Conservation (phyloP, 768 basidiomycete species). For the Tulasnella sp. region DNA sequence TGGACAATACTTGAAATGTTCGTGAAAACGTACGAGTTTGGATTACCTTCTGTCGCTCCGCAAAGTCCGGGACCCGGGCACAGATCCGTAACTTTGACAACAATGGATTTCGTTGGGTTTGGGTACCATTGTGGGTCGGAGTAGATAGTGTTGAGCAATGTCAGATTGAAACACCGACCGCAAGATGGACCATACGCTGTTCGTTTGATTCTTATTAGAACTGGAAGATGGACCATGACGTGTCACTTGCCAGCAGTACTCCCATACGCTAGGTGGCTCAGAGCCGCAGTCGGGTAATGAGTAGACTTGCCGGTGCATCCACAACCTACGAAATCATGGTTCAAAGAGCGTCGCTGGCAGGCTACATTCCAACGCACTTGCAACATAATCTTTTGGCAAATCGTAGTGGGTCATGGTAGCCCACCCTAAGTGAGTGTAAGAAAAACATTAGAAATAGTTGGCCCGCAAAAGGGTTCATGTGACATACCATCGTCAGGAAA, state of each 20-base stretch:
- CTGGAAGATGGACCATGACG: not conserved
- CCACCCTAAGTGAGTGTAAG: slow-evolving; percentile 42
- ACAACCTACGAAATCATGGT: slow-evolving; percentile 44
- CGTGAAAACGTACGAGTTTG: slow-evolving; percentile 55
- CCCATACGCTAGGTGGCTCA: slow-evolving; percentile 76
- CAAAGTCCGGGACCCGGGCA: slow-evolving; percentile 79
- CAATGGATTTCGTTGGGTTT: slow-evolving; percentile 11
- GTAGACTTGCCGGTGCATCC: slow-evolving; percentile 66
- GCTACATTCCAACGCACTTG: slow-evolving; percentile 36
- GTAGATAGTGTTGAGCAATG: slow-evolving; percentile 63
- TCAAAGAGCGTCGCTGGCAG: not conserved
- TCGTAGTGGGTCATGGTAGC: slow-evolving; percentile 79
- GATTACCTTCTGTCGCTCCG: slow-evolving; percentile 55
- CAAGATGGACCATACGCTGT: slow-evolving; percentile 48
- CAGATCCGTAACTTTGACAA: slow-evolving; percentile 72
- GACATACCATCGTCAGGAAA: slow-evolving; percentile 20
- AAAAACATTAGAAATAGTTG: not conserved
- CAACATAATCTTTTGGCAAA: slow-evolving; percentile 53
- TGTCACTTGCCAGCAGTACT: slow-evolving; percentile 46
- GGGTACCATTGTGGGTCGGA: slow-evolving; percentile 70
- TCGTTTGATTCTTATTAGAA: not conserved
- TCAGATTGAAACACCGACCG: slow-evolving; percentile 75
- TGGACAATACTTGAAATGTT: slow-evolving; percentile 2
- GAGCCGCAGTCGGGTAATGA: slow-evolving; percentile 72
- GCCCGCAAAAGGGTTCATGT: not conserved